Evolutionary conservation across 73 alveolate species (phyloP).

Genomic region (Tetrahymena elliotti): DNA sequence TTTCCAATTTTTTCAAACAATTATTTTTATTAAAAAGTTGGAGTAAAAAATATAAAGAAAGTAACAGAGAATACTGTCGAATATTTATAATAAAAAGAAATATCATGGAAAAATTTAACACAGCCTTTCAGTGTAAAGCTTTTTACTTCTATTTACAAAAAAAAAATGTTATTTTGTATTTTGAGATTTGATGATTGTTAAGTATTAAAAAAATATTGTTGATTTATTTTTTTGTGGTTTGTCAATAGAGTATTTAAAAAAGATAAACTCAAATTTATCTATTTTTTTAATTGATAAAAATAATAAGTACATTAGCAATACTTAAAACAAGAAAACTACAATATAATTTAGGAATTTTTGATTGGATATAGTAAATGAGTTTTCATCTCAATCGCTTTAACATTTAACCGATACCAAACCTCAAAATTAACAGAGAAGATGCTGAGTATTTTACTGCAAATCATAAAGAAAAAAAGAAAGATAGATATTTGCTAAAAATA

Average conservation of each 20-base stretch:
- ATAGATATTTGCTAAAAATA: neutral
- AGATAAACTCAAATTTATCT: too few species aligned
- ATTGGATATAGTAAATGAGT: neutral
- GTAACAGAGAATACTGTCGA: neutral
- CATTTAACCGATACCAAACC: neutral
- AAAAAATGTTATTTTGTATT: neutral
- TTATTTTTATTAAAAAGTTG: neutral
- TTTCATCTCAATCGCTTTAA: neutral
- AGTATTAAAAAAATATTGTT: neutral
- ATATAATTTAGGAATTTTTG: too few species aligned
- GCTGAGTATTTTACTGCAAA: neutral
- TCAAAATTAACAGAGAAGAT: neutral
- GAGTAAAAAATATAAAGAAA: neutral
- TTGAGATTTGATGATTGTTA: neutral
- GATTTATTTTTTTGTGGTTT: neutral
- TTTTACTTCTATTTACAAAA: neutral
- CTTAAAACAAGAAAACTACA: too few species aligned
- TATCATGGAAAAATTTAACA: neutral
- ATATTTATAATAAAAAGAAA: neutral
- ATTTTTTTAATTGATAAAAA: too few species aligned
- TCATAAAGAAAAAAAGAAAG: neutral
- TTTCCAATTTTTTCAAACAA: neutral
- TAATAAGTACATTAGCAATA: too few species aligned
- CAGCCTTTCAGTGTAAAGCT: neutral
- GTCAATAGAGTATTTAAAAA: too few species aligned